Percentiles rank a stretch among this genome's conserved stretches.
Conservation (phyloP, 192 early-diverging fungal species). For the Podila minutissima region DNA sequence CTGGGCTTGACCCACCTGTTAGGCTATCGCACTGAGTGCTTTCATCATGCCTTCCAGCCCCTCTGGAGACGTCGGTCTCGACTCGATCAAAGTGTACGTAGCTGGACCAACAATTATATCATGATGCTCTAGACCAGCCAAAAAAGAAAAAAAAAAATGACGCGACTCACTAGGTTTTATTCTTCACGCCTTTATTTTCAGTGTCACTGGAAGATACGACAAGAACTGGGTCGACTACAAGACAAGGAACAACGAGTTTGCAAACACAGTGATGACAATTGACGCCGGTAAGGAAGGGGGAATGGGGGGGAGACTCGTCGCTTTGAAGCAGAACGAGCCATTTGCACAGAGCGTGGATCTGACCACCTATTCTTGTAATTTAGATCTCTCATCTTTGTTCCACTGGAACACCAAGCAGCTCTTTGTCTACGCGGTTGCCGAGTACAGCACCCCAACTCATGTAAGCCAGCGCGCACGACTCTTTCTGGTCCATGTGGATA, state of each 20-base stretch:
- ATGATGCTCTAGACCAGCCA: too few species aligned
- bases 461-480: slow-evolving; percentile 47
- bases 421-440: slow-evolving; percentile 81
- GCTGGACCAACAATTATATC: too few species aligned
- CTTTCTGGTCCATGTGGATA: neutral
- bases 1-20: neutral
- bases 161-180: neutral
- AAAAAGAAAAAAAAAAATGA: neutral
- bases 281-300: slow-evolving; percentile 66
- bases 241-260: slow-evolving; percentile 68
- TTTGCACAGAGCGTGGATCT: neutral
- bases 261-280: slow-evolving; percentile 69
- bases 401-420: slow-evolving; percentile 94
- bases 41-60: slow-evolving; percentile 46
- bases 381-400: slow-evolving; percentile 82
- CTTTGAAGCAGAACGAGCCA: neutral
- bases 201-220: slow-evolving; percentile 61
- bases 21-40: slow-evolving; percentile 62
- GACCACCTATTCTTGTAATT: neutral
- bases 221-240: slow-evolving; percentile 63
- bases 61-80: slow-evolving; percentile 29
- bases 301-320: neutral
- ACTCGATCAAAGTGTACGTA: slow-evolving; percentile 44
- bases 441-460: slow-evolving; percentile 76
- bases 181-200: neutral